Base-by-base conservation (phyloP, 108 stramenopile species). In the Nitzschia inconspicua region DNA sequence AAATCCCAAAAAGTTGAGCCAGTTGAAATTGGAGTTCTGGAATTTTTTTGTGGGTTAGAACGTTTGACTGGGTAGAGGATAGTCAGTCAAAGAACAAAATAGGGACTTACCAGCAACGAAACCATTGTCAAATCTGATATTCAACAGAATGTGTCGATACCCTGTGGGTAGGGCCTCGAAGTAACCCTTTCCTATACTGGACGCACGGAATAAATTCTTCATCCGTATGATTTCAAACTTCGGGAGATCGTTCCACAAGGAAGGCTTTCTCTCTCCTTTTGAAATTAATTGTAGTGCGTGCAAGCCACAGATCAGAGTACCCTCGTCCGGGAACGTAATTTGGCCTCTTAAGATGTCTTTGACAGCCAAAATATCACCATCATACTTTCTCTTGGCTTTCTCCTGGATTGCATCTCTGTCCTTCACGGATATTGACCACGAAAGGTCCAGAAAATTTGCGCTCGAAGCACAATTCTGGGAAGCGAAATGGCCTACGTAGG, bases 1-100 rank as follows among this genome's bases (percentile, higher is more conserved):
- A 43, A 0, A 81, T 55, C 9, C 63, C 30, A 41, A 58, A 70
- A 11, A 77, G 28, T n/a, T 47, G 66, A 13, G 39, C 41, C n/a
- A 81, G 49, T 31, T 81, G 68, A 36, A 77, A 73, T 71, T 81
- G 80, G 6, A 81, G 16, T 48, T 81, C 80, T 27, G 25, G 18
- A 52, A 54, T 51, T 42, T 40, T 29, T 16, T 26, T 37, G 25
- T 30, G 27, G n/a, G n/a, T n/a, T n/a, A n/a, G n/a, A n/a, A n/a
- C n/a, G n/a, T n/a, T n/a, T n/a, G n/a, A n/a, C n/a, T n/a, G n/a
- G n/a, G n/a, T n/a, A n/a, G n/a, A n/a, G n/a, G n/a, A n/a, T n/a
- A n/a, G n/a, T n/a, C n/a, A n/a, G n/a, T n/a, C n/a, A n/a, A 30
- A 11, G 30, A 40, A 9, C 13, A 37, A 1, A 22, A 32, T 50